Conservation (phyloP, 2,329 filamentous ascomycete species). For the Beauveria asiatica region DNA sequence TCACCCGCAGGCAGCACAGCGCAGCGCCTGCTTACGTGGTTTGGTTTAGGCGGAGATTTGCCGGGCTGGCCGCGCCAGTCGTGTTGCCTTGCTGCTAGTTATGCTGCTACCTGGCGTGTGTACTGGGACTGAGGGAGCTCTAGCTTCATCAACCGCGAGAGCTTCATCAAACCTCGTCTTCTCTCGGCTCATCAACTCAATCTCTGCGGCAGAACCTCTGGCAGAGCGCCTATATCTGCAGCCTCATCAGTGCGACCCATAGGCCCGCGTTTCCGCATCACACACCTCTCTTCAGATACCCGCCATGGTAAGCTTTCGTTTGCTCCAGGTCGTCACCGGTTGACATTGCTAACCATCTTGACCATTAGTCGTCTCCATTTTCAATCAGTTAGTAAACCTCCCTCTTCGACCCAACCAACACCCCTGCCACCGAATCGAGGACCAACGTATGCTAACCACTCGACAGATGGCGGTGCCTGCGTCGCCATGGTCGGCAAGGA, state of each 20-base stretch:
- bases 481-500: conserved; percentile 99
- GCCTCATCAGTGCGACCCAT: neutral
- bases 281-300: conserved; percentile 18
- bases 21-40: conserved; percentile 2
- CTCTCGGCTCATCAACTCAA: neutral
- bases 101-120: neutral
- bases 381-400: conserved; percentile 67
- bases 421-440: neutral
- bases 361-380: conserved; percentile 72
- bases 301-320: conserved; percentile 17
- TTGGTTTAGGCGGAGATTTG: conserved; percentile 12
- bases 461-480: conserved; percentile 75
- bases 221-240: neutral
- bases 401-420: conserved; percentile 6
- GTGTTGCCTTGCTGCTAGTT: conserved; percentile 14
- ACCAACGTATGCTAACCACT: conserved; percentile 12
- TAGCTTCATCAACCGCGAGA: conserved; percentile 11
- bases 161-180: neutral
- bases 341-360: conserved; percentile 22
- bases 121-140: neutral
- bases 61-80: conserved; percentile 13
- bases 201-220: neutral
- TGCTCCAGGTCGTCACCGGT: neutral
- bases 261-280: conserved; percentile 17
- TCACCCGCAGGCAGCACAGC: neutral